Conservation (phyloP, 2,329 filamentous ascomycete species). For the Botrytis fragariae region DNA sequence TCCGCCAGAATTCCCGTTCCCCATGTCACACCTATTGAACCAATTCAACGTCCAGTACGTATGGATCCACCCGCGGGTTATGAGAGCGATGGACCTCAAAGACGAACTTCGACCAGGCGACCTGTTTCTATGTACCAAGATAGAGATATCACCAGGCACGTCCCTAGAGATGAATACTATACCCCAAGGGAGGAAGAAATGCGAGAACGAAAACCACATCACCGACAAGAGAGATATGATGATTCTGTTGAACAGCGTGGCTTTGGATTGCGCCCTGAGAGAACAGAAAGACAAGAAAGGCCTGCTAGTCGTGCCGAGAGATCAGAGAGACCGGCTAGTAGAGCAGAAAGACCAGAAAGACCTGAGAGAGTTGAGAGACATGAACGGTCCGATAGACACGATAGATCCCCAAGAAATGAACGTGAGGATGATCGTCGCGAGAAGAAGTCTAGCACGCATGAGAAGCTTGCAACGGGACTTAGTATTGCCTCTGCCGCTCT, state of each 20-base stretch:
- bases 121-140: constrained; percentile 36
- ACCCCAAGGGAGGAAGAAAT: constrained; percentile 35
- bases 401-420: constrained; percentile 21
- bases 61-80: constrained; percentile 28
- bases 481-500: constrained; percentile 38
- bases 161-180: constrained; percentile 35
- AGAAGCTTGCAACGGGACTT: constrained; percentile 36
- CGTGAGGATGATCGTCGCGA: constrained; percentile 19
- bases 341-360: constrained; percentile 18
- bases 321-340: constrained; percentile 6
- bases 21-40: constrained; percentile 33
- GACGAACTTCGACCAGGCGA: constrained; percentile 35
- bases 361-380: constrained; percentile 21
- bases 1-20: constrained; percentile 45
- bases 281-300: constrained; percentile 20
- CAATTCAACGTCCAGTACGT: constrained; percentile 30
- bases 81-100: constrained; percentile 36
- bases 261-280: constrained; percentile 28
- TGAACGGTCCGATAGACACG: constrained; percentile 25
- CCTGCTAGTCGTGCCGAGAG: background rate
- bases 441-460: constrained; percentile 31
- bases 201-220: constrained; percentile 20
- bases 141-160: constrained; percentile 25
- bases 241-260: constrained; percentile 32
- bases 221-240: constrained; percentile 35